Evolutionary conservation across 2,329 filamentous ascomycete genomes (phyloP), one percentile per base, ranked within the genome.

Genomic region (Aspergillus neotritici): DNA sequence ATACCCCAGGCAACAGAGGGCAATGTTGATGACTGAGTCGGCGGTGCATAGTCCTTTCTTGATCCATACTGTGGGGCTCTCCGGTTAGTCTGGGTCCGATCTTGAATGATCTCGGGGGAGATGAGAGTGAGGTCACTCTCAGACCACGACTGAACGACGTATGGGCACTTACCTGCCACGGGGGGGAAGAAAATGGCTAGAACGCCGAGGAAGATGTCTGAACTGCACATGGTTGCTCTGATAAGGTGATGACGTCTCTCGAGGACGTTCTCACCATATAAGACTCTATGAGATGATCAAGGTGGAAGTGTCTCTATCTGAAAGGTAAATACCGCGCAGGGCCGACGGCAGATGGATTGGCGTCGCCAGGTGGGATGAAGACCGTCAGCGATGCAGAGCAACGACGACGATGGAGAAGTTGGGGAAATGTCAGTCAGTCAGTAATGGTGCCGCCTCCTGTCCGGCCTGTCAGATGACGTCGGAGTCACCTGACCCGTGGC

Each of bases 11-110:
- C 80, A 64, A 68, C 86, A 93, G 58, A 97, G 87, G 36, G 90
- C 84, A 66, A 97, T 83, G 74, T 98, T 98, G 75, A 98, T 94
- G 58, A 97, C 61, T 7, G 86, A 91, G 71, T 97, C 93, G 44
- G 84, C 88, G 50, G 83, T 86, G 76, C 93, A 98, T 70, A 98
- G 76, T 52, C 93, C 93, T 60, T 85, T 76, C 73, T 97, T 98
- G 48, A 98, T 87, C 93, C 93, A 98, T 58, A 98, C 93, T 88
- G 58, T 56, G 34, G 37, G 49, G 14, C 14, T 31, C 37, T 16
- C 21, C 9, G 7, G 25, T 31, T 34, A 43, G 64, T 70, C 61
- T 72, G 66, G 37, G 34, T 39, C 25, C 4, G 9, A 36, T 36
- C 39, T 43, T 34, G 42, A 34, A 48, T 48, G 32, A 42, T 47